Base-by-base conservation (phyloP, 192 early-diverging fungal species). In the Jimgerdemannia flammicorona region DNA sequence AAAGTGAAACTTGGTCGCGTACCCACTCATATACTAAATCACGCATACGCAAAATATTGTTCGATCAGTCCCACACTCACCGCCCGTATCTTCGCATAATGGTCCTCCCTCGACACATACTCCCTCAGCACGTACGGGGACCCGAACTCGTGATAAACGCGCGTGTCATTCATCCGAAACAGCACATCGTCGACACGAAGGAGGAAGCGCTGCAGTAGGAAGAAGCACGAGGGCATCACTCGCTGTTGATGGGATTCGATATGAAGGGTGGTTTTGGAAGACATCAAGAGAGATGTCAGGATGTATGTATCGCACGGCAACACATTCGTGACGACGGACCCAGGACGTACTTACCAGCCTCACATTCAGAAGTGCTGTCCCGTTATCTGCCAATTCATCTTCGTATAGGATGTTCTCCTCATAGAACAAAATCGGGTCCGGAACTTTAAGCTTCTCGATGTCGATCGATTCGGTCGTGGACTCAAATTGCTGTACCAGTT, bases 361-460 rank as follows among this genome's bases (percentile, higher is more conserved):
- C 59, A 91, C 91, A 2, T 86, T 88, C 42, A 97, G 80, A 69
- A 94, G 85, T 14, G 95, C 92, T 0, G 90, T 89, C 40, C 98
- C 98, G 78, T 98, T 98, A 75, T 99, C 98, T 29, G 91, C 95
- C 69, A 99, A 83, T 80, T 99, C 98, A 77, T 99, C 98, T 78
- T 99, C 98, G 77, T 90, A 99, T 66, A 99, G 84, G 2, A 96
- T 89, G 68, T 95, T 89, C 74, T 99, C 95, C 80, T 97, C 97
- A 77, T 95, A 99, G 77, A 95, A 97, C 64, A 96, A 78, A 44
- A 99, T 99, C 0, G 92, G 92, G 67, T 99, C 97, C 14, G 84
- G 90, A 39, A 79, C 67, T 73, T 84, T 92, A 14, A 99, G 88
- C 68, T 87, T 86, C 6, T 90, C 89, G 39, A 96, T 85, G 82